Base-by-base conservation (phyloP, 2,329 filamentous ascomycete genomes). In the Epichloe uncinata region DNA sequence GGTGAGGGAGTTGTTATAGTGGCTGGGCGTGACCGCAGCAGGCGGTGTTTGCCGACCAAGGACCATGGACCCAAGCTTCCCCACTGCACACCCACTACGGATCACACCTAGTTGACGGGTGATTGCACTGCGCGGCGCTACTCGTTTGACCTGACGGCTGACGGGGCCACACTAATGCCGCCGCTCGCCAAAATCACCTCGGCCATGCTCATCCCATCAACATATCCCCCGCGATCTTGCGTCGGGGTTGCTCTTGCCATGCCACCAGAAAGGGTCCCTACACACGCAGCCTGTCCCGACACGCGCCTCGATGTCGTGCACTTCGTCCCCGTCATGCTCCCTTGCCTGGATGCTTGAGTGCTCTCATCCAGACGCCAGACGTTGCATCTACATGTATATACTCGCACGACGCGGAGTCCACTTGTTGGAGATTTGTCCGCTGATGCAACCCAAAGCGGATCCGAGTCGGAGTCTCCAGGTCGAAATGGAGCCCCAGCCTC, bases 11-110 rank as follows among this genome's bases (percentile, higher is more conserved):
- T n/a, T 35, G 13, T 36, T 22, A 44, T 22, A 44, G 26, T 47
- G 46, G 56, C 26, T 8, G 46, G 50, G 56, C 47, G 56, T 58
- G 54, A 42, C 54, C 55, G 56, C 56, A 57, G 55, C 45, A 55
- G 56, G 52, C 51, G 49, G 54, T 52, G 54, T 54, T 57, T 51
- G 56, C 56, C 55, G 55, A 6, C 22, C 34, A 30, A 42, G 48
- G 41, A 6, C 22, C 34, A 30, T 37, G 48, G 41, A 18, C 22
- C 34, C 26, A 44, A 22, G 18, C 12, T 44, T n/a, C 47, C 42
- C 34, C 47, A 45, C 47, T 42, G 13, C 15, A 18, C 16, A 33
- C 26, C 26, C 30, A 18, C 13, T 18, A 5, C n/a, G 22, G 22
- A 16, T 43, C 3, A 18, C 38, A 22, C 38, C 26, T 26, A 15